Conservation (phyloP, 495 filamentous ascomycete species). For the Parmelia sp. region DNA sequence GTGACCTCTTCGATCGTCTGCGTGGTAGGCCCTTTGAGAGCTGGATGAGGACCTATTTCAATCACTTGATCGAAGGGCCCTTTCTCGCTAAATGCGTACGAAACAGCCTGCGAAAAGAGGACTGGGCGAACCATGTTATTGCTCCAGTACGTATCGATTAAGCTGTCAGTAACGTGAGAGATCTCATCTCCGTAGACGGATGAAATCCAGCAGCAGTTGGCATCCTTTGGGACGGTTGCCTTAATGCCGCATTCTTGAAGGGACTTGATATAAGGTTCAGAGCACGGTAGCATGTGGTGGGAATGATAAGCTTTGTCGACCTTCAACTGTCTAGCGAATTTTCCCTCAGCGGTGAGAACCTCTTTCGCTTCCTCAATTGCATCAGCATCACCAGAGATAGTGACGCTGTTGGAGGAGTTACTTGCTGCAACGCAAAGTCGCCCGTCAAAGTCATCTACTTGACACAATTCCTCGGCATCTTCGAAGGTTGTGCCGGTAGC, state of each 20-base stretch:
- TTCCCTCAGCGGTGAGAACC: slow-evolving; percentile 33
- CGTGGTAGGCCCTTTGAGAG: slow-evolving; percentile 43
- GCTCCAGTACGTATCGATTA: slow-evolving; percentile 25
- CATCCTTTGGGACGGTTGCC: too few relatives aligned
- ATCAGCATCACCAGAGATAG: slow-evolving; percentile 34
- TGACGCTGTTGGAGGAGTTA: slow-evolving; percentile 33
- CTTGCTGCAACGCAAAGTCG: slow-evolving; percentile 28
- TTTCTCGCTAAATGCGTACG: too few relatives aligned
- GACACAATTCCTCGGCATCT: slow-evolving; percentile 30
- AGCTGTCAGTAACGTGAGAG: too few relatives aligned
- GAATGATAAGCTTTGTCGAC: slow-evolving; percentile 39
- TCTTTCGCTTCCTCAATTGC: slow-evolving; percentile 30
- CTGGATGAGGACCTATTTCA: slow-evolving; percentile 49
- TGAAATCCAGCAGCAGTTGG: too few relatives aligned
- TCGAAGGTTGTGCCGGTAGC: slow-evolving; percentile 39
- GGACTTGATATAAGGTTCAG: slow-evolving; percentile 18
- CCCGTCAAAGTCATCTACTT: slow-evolving; percentile 19
- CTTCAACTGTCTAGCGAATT: slow-evolving; percentile 35
- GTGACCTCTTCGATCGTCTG: slow-evolving; percentile 37
- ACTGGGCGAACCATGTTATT: too few relatives aligned
- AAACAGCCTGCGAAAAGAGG: too few relatives aligned
- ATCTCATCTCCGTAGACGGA: too few relatives aligned
- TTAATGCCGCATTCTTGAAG: too few relatives aligned
- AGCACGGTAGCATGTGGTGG: slow-evolving; percentile 33
- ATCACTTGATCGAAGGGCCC: slow-evolving; percentile 26